Evolutionary conservation across 495 filamentous ascomycete species (phyloP).

Genomic region (Pyrenopolyporus hunteri): DNA sequence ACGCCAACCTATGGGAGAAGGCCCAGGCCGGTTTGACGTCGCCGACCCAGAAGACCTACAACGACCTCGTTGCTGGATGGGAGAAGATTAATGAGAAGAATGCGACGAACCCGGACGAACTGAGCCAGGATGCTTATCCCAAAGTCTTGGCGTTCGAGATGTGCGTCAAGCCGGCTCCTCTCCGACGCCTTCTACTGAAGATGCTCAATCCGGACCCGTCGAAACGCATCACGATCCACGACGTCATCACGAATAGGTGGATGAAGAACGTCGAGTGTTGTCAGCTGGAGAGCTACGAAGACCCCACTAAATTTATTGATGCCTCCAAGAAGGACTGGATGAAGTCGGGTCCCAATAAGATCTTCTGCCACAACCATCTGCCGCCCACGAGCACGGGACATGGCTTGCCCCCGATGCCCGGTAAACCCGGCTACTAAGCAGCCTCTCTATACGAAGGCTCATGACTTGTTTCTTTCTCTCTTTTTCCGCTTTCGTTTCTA

Average conservation of each 20-base stretch:
- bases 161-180: slow-evolving; percentile 55
- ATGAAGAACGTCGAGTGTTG: slow-evolving; percentile 76
- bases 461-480: neutral
- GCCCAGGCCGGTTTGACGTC: slow-evolving; percentile 53
- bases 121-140: slow-evolving; percentile 58
- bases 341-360: slow-evolving; percentile 47
- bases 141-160: slow-evolving; percentile 56
- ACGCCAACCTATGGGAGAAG: slow-evolving; percentile 68
- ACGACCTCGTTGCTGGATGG: slow-evolving; percentile 66
- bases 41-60: slow-evolving; percentile 53
- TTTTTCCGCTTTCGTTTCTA: neutral
- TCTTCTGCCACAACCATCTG: slow-evolving; percentile 58
- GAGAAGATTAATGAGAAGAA: slow-evolving; percentile 62
- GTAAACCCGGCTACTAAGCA: slow-evolving; percentile 51
- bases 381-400: slow-evolving; percentile 51
- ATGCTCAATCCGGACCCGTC: slow-evolving; percentile 78
- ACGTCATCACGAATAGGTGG: slow-evolving; percentile 66
- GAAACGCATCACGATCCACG: slow-evolving; percentile 66
- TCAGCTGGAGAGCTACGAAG: slow-evolving; percentile 64
- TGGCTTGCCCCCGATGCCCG: slow-evolving; percentile 55
- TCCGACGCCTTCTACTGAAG: slow-evolving; percentile 68
- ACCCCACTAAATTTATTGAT: slow-evolving; percentile 57
- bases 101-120: slow-evolving; percentile 50
- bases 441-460: neutral
- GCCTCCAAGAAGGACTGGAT: slow-evolving; percentile 56